Evolutionary conservation across 2,329 filamentous ascomycete genomes (phyloP).

Genomic region (Aschersonia sp.): DNA sequence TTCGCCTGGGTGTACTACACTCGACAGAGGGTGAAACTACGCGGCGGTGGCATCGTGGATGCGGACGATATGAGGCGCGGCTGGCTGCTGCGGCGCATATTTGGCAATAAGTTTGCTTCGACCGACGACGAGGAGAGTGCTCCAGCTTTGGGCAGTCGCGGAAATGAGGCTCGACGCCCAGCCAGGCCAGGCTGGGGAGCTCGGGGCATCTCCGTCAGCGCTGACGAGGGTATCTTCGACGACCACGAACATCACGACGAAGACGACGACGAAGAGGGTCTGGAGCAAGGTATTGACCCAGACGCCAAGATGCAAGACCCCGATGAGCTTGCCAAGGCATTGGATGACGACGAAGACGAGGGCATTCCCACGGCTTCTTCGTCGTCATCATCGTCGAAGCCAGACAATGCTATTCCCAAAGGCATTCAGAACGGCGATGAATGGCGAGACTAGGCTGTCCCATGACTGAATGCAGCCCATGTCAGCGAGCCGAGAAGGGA

Average conservation of each 20-base stretch:
- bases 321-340: constrained; percentile 45
- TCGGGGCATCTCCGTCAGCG: constrained; percentile 51
- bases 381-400: constrained; percentile 10
- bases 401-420: constrained; percentile 16
- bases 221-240: constrained; percentile 45
- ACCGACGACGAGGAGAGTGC: constrained; percentile 47
- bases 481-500: too few relatives aligned
- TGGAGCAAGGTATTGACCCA: constrained; percentile 34
- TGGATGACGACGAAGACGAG: constrained; percentile 43
- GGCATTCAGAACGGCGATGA: constrained; percentile 31
- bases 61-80: constrained; percentile 75
- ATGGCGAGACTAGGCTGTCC: constrained; percentile 23
- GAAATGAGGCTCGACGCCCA: constrained; percentile 12
- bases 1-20: constrained; percentile 97
- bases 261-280: constrained; percentile 28
- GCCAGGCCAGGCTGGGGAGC: constrained; percentile 44
- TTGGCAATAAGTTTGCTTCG: constrained; percentile 44
- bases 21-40: constrained; percentile 83
- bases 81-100: constrained; percentile 68
- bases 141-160: constrained; percentile 27
- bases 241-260: constrained; percentile 32
- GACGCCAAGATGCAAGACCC: constrained; percentile 54
- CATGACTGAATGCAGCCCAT: too few relatives aligned
- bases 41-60: constrained; percentile 75
- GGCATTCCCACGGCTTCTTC: constrained; percentile 9